Base-by-base conservation (phyloP, 495 filamentous ascomycete species). In the Pyrenula massariospora region DNA sequence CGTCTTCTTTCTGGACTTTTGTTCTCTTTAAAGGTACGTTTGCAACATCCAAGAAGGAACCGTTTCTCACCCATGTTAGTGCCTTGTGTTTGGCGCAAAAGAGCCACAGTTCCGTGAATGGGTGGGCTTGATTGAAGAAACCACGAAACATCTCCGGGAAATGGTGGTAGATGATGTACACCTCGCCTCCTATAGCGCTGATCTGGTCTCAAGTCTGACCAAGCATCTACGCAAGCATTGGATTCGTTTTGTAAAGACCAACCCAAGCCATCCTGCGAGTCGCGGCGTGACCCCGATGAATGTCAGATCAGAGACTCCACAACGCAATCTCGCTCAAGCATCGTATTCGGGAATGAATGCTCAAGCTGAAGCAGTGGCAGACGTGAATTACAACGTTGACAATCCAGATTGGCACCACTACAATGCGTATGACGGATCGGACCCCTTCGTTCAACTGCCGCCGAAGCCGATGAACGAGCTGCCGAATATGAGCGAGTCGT, bases 101-200 rank as follows among this genome's bases (percentile, higher is more conserved):
- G 90, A 93, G 71, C 84, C 86, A 57, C 92, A 96, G 59, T 88
- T 96, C 12, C 82, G 85, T 56, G 72, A 87, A 22, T 92, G 87
- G 31, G 82, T 97, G 31, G 78, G 77, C 10, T 78, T 97, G 10
- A 84, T 97, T 70, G 87, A 95, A 64, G 71, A 77, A 15, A 89
- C 87, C 0, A 84, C 94, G 1, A 76, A 86, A 59, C 91, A 88
- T 21, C 75, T 98, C 22, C 81, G 87, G 22, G 87, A 81, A 56
- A 92, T 84, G 54, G 88, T 94, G 0, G 92, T 96, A 3, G 93
- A 98, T 66, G 93, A 97, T 62, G 88, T 98, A 20, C 93, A 98
- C 69, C 78, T 98, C n/a, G 92, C 85, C 25, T 89, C 91, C 54
- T 84, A 89, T 12, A 95, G 96, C 61, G 89, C 92, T n/a, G 90